phyloP scores from a whole-genome alignment of 345 rosid species.

The Moricandia moricandioides region DNA sequence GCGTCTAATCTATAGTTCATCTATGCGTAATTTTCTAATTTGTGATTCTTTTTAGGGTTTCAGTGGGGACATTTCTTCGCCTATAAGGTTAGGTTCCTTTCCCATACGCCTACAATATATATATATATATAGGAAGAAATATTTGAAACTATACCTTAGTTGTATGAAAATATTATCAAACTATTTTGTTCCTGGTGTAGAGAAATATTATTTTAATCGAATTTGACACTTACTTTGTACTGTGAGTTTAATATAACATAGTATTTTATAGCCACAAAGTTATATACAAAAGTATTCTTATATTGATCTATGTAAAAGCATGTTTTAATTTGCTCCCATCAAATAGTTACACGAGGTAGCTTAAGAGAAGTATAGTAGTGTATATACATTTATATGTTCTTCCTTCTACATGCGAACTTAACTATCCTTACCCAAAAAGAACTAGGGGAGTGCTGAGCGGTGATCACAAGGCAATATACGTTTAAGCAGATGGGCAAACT shows the following conservation, averaged over 20 bases:
- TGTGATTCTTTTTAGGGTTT: slow-evolving; percentile 64
- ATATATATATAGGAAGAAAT: background rate
- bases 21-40: slow-evolving; percentile 14
- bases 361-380: background rate
- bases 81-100: slow-evolving; percentile 49
- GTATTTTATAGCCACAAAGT: background rate
- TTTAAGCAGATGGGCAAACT: background rate
- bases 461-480: background rate
- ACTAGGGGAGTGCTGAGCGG: background rate
- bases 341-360: background rate
- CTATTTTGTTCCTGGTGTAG: background rate
- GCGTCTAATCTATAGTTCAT: slow-evolving; percentile 19
- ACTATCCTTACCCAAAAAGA: background rate
- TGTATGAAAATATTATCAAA: background rate
- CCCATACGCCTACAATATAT: slow-evolving; percentile 16
- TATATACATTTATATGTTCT: background rate
- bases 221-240: background rate
- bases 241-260: background rate
- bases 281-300: background rate
- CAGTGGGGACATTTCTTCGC: slow-evolving; percentile 59
- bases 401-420: background rate
- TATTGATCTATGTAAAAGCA: background rate
- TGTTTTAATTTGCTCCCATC: background rate
- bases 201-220: background rate
- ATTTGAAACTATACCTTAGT: background rate